Base-by-base conservation (phyloP, 2,329 filamentous ascomycete species). In the Arthrobotrys sphaeroides region DNA sequence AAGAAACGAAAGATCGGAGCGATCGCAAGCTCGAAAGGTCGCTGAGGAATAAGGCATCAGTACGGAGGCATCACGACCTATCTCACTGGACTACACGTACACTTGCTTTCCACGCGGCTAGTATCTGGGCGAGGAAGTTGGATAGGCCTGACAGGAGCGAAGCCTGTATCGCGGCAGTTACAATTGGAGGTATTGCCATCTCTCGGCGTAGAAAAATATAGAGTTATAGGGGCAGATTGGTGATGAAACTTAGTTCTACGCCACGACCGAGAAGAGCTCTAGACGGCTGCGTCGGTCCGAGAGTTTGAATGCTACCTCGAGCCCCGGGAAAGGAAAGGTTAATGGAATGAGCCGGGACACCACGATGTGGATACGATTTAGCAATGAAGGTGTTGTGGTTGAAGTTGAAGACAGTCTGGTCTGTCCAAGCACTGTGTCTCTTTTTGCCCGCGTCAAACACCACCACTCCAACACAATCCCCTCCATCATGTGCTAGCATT, bases 111-210 rank as follows among this genome's bases (percentile, higher is more conserved):
- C 85, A 86, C 13, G 86, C 84, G 40, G 85, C 83, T 77, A 88
- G 84, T 31, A 85, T 81, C 78, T 89, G 87, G 22, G 87, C 87
- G 59, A 87, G 81, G 42, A 88, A 80, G 78, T 88, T 88, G 31
- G 87, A 88, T 13, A 82, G 81, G 4, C 84, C 84, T 20, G 86
- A 87, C 7, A 88, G 83, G 43, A 83, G 80, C 5, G 85, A 83
- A 18, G 87, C 85, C 80, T 88, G 87, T 31, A 88, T 78, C 28
- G 86, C 87, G 62, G 87, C 85, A 75, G 83, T 84, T 53, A 85
- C 81, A 77, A 88, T 85, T 1, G 85, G 85, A 38, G 86, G 62
- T 28, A 74, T 43, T 7, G 61, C 73, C 73, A 69, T 76, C 5
- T 51, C 59, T 57, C 40, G 28, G 51, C 51, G 43, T 51, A n/a